Conservation (phyloP, 2,329 filamentous ascomycete species). For the Daldinia sp. region DNA sequence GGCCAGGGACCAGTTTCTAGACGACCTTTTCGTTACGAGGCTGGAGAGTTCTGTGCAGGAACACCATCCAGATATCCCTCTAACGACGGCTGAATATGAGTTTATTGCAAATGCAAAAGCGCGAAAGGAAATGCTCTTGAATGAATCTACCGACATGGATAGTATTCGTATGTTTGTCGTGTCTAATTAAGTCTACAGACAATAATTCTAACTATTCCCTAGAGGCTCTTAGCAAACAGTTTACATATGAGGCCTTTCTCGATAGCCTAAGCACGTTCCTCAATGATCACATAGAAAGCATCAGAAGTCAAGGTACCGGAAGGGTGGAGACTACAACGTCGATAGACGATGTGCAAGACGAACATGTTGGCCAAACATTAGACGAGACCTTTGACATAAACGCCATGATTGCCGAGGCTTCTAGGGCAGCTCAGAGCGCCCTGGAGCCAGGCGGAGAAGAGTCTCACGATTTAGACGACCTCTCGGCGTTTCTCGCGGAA, state of each 20-base stretch:
- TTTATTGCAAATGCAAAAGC: conserved; percentile 43
- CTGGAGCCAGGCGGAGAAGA: conserved; percentile 35
- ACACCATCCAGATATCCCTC: conserved; percentile 41
- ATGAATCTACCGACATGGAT: conserved; percentile 39
- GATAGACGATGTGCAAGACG: conserved; percentile 36
- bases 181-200: neutral
- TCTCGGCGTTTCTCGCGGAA: conserved; percentile 44
- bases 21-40: conserved; percentile 44
- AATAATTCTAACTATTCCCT: conserved; percentile 24
- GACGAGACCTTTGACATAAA: conserved; percentile 45
- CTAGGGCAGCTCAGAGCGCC: conserved; percentile 44
- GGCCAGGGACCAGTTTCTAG: conserved; percentile 40
- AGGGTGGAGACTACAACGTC: conserved; percentile 36
- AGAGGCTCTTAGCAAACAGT: conserved; percentile 44
- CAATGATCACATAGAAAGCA: conserved; percentile 46
- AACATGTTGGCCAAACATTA: conserved; percentile 33
- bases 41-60: conserved; percentile 41
- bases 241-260: conserved; percentile 47
- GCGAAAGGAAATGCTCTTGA: conserved; percentile 44
- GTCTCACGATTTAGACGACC: conserved; percentile 40
- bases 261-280: conserved; percentile 46
- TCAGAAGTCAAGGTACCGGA: conserved; percentile 42
- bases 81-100: conserved; percentile 41
- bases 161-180: conserved; percentile 41
- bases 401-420: conserved; percentile 47